Base-by-base conservation (phyloP, 225 moss, liverwort and hornwort genomes). In the Pleurozium schreberi region DNA sequence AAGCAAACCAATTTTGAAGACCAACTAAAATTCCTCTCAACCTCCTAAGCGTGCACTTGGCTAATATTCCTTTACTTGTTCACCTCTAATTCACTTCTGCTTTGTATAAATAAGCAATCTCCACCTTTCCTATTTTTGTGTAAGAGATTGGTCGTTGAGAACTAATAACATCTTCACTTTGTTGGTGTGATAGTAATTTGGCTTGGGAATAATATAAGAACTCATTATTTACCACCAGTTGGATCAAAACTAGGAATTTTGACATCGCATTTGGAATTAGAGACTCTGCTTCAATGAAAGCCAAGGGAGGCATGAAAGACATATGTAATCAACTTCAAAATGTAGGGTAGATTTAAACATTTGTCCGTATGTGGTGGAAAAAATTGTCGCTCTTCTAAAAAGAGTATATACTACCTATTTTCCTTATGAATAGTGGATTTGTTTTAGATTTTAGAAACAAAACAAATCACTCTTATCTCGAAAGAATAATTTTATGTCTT, bases 371-470 rank as follows among this genome's bases (percentile, higher is more conserved):
- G 38, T 38, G 6, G 6, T 67, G 0, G 67, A 38, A 67, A 38
- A 38, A 20, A n/a, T 67, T 68, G 11, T 38, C n/a, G 6, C 12
- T 68, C 22, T 0, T 40, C 40, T 23, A 12, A 7, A 13, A 69
- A 0, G 10, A 69, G n/a, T n/a, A 23, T 4, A 23, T 40, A 40
- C 0, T 0, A 14, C 7, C 11, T 1, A 11, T 67, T 67, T 67
- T 11, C 12, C 12, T n/a, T n/a, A 21, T n/a, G 7, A 67, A 2
- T 21, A n/a, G 0, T 21, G 1, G 23, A 40, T n/a, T 69, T 13
- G 4, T 69, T 69, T 69, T n/a, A n/a, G 14, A n/a, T 69, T 68
- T n/a, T n/a, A 10, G 6, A 63, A 63, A 33, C 17, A 1, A 30
- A 65, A 13, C 1, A 23, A 68, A 23, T 13, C 22, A 68, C 22